Evolutionary conservation across 2,329 filamentous ascomycete species (phyloP).

Genomic region (Talaromyces islandicus): DNA sequence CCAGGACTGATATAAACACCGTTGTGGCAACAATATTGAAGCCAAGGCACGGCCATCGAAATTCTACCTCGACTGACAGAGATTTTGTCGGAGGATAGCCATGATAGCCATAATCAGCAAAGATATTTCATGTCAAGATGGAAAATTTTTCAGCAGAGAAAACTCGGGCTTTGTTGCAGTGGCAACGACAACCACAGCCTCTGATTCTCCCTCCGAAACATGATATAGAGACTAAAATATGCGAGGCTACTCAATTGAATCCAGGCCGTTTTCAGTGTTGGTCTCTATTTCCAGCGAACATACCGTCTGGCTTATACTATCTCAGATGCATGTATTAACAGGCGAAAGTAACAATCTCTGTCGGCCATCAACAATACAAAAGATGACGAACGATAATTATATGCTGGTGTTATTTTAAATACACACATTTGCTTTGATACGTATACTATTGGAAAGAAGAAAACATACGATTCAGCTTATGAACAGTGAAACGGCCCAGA

Average conservation of each 20-base stretch:
- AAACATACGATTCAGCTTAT: background rate
- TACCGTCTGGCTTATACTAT: no score
- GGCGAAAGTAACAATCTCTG: background rate
- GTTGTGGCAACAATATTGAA: background rate
- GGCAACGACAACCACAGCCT: no score
- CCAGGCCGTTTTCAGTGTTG: background rate
- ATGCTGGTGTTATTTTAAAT: background rate
- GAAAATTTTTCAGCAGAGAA: no score
- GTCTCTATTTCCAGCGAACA: background rate
- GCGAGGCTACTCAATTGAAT: background rate
- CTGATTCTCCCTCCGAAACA: background rate
- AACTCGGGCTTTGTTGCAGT: no score
- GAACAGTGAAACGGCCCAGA: background rate
- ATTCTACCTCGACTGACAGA: background rate
- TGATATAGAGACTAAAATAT: background rate
- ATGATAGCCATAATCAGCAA: no score
- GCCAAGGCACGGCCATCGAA: no score
- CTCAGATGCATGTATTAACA: background rate
- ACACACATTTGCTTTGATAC: background rate
- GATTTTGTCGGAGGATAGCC: no score
- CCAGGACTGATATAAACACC: constrained; percentile 39
- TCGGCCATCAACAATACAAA: background rate
- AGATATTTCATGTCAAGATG: no score
- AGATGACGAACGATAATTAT: background rate
- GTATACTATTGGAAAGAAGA: background rate